Percentiles rank a stretch among this genome's conserved stretches.
Evolutionary conservation across 768 basidiomycete genomes (phyloP).

Genomic region (Macrolepiota fuliginosa): DNA sequence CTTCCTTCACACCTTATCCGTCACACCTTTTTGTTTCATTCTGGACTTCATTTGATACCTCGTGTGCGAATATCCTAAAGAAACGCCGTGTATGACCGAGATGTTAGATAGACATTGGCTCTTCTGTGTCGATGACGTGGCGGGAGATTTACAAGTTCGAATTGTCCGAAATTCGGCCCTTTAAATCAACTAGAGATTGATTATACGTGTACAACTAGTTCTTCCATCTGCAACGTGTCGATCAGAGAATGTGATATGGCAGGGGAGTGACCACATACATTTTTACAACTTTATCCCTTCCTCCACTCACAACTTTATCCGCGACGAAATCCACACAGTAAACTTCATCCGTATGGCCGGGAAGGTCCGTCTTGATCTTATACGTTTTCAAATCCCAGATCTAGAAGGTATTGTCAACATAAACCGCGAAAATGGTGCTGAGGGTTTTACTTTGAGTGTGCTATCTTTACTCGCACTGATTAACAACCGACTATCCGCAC

Average conservation of each 20-base stretch:
- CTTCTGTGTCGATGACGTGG: too few species aligned
- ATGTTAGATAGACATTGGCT: neutral
- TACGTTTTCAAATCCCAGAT: slow-evolving; percentile 97
- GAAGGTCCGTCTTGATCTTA: slow-evolving; percentile 91
- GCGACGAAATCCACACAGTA: slow-evolving; percentile 99
- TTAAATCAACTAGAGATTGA: neutral
- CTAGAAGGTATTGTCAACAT: slow-evolving; percentile 33
- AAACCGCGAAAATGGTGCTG: neutral
- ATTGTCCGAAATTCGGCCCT: neutral
- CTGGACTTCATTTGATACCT: neutral
- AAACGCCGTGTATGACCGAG: neutral
- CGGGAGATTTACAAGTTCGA: too few species aligned
- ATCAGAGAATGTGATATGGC: neutral
- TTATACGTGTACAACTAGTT: slow-evolving; percentile 4
- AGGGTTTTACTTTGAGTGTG: slow-evolving; percentile 78
- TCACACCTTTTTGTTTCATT: neutral
- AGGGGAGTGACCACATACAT: slow-evolving; percentile 57
- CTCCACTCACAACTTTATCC: slow-evolving; percentile 99
- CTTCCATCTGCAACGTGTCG: slow-evolving; percentile 17
- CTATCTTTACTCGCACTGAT: slow-evolving; percentile 96
- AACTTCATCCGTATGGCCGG: slow-evolving; percentile 96
- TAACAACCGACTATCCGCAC: slow-evolving; percentile 86
- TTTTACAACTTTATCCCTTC: slow-evolving; percentile 86
- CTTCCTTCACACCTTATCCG: neutral
- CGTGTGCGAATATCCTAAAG: neutral